phyloP scores from a whole-genome alignment of 495 filamentous ascomycete species.

The Aspergillus incahuasiensis region DNA sequence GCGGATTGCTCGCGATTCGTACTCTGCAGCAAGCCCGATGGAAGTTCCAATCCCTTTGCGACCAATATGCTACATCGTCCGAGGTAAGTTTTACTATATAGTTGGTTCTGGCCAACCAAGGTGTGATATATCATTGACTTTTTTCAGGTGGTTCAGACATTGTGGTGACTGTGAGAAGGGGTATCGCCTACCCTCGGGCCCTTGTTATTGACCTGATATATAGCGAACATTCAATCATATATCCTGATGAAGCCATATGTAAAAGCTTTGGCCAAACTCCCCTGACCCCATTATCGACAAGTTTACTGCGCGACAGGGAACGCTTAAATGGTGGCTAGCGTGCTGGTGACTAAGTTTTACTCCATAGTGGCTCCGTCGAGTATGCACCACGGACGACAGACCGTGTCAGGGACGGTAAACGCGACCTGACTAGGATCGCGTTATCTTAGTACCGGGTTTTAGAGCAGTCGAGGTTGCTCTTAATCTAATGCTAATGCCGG shows the following conservation, averaged over 20 bases:
- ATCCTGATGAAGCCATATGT: no score
- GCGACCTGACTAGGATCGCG: neutral
- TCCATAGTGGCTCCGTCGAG: slow-evolving; percentile 1
- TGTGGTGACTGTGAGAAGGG: neutral
- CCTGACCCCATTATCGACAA: no score
- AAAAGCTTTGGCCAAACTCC: no score
- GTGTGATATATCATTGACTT: neutral
- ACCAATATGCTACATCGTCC: neutral
- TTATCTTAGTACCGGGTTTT: neutral
- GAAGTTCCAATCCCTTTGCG: neutral
- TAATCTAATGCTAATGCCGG: neutral
- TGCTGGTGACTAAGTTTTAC: no score
- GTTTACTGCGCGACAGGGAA: no score
- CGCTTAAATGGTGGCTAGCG: no score
- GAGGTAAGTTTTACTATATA: neutral
- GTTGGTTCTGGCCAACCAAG: neutral
- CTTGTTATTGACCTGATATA: neutral
- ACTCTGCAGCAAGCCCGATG: neutral
- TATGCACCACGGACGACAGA: slow-evolving; percentile 11
- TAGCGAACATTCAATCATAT: neutral
- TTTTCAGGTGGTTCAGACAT: neutral
- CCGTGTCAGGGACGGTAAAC: slow-evolving; percentile 8
- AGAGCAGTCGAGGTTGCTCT: neutral
- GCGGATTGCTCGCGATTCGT: neutral
- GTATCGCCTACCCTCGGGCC: neutral